Evolutionary conservation across 169 alveolate genomes (phyloP).

Genomic region (Babesia bovis): DNA sequence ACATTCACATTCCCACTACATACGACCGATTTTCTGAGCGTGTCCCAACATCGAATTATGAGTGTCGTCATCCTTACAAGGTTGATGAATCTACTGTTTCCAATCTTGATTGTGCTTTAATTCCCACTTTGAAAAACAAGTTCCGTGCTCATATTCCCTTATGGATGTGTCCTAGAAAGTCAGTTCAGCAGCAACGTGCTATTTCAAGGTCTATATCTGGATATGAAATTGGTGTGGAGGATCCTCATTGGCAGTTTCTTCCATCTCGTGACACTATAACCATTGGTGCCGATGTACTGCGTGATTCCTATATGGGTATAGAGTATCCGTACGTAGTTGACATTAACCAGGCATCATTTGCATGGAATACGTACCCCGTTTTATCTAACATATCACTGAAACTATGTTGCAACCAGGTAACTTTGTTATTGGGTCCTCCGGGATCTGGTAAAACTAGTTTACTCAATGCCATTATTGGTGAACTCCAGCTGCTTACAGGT

Average conservation of each 20-base stretch:
- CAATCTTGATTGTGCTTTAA: background rate
- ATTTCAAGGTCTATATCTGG: background rate
- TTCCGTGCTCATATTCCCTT: background rate
- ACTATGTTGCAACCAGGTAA: constrained; percentile 18
- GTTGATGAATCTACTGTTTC: constrained; percentile 1
- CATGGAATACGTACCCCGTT: constrained; percentile 4
- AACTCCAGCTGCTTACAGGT: constrained; percentile 30
- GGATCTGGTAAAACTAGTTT: constrained; percentile 52
- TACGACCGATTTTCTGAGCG: constrained; percentile 26
- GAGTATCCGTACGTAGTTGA: constrained; percentile 45
- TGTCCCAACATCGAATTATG: background rate
- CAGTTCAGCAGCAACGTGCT: background rate
- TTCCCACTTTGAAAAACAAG: background rate
- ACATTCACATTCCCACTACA: constrained; percentile 32
- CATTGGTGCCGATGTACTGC: background rate
- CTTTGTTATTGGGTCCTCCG: constrained; percentile 46
- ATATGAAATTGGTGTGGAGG: background rate
- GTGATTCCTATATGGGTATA: constrained; percentile 34
- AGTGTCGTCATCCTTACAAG: constrained; percentile 12
- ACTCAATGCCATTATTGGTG: constrained; percentile 35
- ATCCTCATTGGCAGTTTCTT: background rate
- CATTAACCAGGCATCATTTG: constrained; percentile 38
- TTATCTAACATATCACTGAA: constrained; percentile 21
- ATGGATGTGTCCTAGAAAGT: background rate
- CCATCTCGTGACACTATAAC: background rate